Conservation (phyloP, 495 filamentous ascomycete genomes). For the Penicillium robsamsonii region DNA sequence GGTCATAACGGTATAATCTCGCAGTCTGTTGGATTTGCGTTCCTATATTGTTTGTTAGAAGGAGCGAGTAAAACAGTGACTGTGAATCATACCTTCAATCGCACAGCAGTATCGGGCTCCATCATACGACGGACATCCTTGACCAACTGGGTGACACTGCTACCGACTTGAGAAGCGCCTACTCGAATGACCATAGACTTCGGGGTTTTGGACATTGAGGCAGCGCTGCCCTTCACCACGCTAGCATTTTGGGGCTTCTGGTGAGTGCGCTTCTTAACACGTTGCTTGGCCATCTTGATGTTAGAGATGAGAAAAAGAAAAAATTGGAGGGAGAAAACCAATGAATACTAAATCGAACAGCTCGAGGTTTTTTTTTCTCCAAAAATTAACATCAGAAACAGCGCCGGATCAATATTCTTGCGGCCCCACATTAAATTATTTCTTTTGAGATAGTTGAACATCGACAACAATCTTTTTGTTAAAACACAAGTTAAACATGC, state of each 20-base stretch:
- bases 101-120: constrained; percentile 88
- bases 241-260: constrained; percentile 63
- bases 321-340: constrained; percentile 8
- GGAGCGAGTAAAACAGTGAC: neutral
- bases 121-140: constrained; percentile 90
- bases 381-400: constrained; percentile 38
- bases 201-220: constrained; percentile 58
- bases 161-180: constrained; percentile 88
- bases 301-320: constrained; percentile 12
- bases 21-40: constrained; percentile 81
- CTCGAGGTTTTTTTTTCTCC: constrained; percentile 38
- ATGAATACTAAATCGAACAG: constrained; percentile 13
- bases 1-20: constrained; percentile 94
- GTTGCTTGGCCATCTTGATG: constrained; percentile 69
- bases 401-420: constrained; percentile 40
- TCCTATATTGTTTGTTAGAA: constrained; percentile 52
- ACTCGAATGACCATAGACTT: constrained; percentile 99
- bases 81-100: constrained; percentile 57
- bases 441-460: constrained; percentile 23
- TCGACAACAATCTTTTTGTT: constrained; percentile 13
- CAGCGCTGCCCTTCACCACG: constrained; percentile 50
- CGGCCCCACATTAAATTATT: constrained; percentile 38
- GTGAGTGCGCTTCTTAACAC: constrained; percentile 90
- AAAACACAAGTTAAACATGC: constrained; percentile 27
- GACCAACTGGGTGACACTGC: constrained; percentile 86